Evolutionary conservation across 2,329 filamentous ascomycete species (phyloP).

Genomic region (Hymenoscyphus fraxineus): DNA sequence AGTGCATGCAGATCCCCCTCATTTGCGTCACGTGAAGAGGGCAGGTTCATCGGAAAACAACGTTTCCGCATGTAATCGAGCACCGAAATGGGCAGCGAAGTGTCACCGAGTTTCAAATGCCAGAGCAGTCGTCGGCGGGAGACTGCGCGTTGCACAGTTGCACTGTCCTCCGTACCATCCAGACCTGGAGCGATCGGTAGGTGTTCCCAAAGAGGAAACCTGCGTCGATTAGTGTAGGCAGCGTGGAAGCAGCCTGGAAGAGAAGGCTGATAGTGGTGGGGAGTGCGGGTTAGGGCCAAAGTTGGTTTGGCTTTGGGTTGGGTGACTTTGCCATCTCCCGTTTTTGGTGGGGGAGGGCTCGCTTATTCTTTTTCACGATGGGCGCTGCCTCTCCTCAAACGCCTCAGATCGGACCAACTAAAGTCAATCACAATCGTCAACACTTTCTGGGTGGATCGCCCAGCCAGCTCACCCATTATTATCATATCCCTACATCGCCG

Average conservation of each 20-base stretch:
- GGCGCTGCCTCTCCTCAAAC: constrained; percentile 1
- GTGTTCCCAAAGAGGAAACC: neutral
- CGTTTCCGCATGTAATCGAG: neutral
- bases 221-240: neutral
- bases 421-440: constrained; percentile 5
- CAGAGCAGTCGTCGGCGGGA: no score
- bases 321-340: neutral
- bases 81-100: neutral
- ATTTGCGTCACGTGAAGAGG: neutral
- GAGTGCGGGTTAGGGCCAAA: neutral
- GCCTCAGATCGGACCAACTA: constrained; percentile 12
- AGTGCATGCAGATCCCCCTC: neutral
- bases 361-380: constrained; percentile 2
- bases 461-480: constrained; percentile 7
- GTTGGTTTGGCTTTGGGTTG: no score
- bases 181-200: neutral
- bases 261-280: neutral
- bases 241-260: no score
- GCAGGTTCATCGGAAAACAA: neutral
- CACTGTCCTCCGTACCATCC: no score
- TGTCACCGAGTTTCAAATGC: neutral
- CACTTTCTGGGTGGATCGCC: neutral
- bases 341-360: neutral
- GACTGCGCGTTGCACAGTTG: no score
- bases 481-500: neutral